phyloP scores from a whole-genome alignment of 768 basidiomycete genomes.

The Tremella yokohamensis region DNA sequence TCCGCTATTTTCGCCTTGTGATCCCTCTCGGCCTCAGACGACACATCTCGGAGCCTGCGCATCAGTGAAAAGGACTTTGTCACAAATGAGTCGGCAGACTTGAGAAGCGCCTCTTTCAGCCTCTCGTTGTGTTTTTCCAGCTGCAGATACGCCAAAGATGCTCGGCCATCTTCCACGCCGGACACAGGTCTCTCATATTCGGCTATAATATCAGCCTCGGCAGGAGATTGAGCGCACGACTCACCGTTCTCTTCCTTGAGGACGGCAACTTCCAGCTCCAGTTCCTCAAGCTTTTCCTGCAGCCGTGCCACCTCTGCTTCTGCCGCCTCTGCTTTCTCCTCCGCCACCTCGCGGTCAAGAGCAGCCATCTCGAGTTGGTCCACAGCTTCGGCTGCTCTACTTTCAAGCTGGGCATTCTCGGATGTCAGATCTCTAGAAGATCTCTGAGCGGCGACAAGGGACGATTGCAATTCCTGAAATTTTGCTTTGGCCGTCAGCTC shows the following conservation, averaged over 20 bases:
- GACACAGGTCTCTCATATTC: constrained; percentile 48
- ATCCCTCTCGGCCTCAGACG: constrained; percentile 81
- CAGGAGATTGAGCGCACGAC: constrained; percentile 54
- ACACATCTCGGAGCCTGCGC: constrained; percentile 75
- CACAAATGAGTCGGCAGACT: constrained; percentile 53
- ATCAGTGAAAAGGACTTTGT: background rate
- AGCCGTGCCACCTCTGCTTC: constrained; percentile 73
- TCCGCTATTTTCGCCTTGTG: constrained; percentile 74
- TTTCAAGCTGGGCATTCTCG: constrained; percentile 70
- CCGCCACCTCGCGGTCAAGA: constrained; percentile 94
- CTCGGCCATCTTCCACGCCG: constrained; percentile 54
- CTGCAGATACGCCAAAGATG: constrained; percentile 61
- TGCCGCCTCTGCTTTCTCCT: constrained; percentile 79
- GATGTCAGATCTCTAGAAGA: constrained; percentile 68
- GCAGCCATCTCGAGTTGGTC: constrained; percentile 93
- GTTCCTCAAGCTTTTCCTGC: constrained; percentile 70
- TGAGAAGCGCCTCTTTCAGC: constrained; percentile 86
- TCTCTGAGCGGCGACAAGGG: constrained; percentile 70
- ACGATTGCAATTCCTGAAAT: constrained; percentile 72
- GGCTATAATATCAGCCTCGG: constrained; percentile 20
- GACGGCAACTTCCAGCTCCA: constrained; percentile 79
- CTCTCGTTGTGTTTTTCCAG: constrained; percentile 96
- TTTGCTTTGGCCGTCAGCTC: constrained; percentile 57
- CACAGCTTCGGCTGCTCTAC: constrained; percentile 68
- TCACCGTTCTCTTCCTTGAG: constrained; percentile 61